Percentiles rank a stretch among this genome's conserved stretches.
These are phyloP conservation scores for Myriosclerotinia scirpicola DNA, from an alignment of 2,329 filamentous ascomycete genomes.

Conservation along the genomic window DNA sequence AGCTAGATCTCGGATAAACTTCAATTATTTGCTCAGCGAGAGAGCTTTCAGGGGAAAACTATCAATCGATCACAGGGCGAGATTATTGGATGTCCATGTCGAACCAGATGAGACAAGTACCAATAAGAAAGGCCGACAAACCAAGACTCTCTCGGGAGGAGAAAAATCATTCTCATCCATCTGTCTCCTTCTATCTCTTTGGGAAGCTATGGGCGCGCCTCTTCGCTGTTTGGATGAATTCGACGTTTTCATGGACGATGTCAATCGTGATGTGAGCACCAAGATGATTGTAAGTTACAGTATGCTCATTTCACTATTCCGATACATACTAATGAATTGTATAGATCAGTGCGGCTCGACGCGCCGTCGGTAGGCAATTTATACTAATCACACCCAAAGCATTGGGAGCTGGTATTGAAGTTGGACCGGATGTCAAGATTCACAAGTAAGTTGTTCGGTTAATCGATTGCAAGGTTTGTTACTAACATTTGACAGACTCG, in stretches of 20 bases:
- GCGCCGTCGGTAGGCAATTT: conserved; percentile 87
- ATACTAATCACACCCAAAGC: conserved; percentile 95
- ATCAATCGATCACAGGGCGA: conserved; percentile 72
- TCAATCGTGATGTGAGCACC: conserved; percentile 91
- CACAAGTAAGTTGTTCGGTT: conserved; percentile 56
- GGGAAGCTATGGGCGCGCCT: conserved; percentile 97
- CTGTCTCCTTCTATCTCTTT: conserved; percentile 86
- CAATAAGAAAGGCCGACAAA: conserved; percentile 71
- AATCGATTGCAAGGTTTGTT: not conserved
- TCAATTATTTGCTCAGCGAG: conserved; percentile 85
- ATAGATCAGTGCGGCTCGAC: conserved; percentile 78
- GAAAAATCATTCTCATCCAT: conserved; percentile 99
- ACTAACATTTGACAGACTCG: conserved; percentile 14
- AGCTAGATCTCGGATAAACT: conserved; percentile 79
- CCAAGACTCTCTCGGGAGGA: conserved; percentile 90
- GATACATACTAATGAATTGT: conserved; percentile 1
- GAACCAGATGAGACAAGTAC: conserved; percentile 69
- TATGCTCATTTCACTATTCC: not conserved
- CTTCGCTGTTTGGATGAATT: conserved; percentile 96
- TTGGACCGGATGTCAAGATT: conserved; percentile 71
- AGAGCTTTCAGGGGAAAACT: conserved; percentile 84
- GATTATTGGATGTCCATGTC: conserved; percentile 74
- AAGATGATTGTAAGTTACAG: conserved; percentile 75
- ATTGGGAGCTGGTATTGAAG: conserved; percentile 60
- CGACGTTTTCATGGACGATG: conserved; percentile 98